A percentile compares a stretch with the other conserved stretches of the same genome.
Evolutionary conservation across 108 stramenopile genomes (phyloP).

Genomic region (Chaetoceros tenuissimus): DNA sequence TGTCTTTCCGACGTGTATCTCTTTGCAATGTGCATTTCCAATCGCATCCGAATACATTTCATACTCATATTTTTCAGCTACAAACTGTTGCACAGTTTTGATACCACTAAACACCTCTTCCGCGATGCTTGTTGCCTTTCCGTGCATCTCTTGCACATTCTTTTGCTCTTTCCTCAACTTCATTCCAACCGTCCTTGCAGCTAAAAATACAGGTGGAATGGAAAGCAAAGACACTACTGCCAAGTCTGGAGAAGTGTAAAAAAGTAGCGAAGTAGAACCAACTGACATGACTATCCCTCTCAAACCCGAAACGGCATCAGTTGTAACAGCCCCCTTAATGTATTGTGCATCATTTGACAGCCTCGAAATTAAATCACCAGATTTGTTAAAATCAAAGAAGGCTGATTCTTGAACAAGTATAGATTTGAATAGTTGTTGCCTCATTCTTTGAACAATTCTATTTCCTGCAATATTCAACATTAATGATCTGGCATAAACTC

Average conservation of each 20-base stretch:
- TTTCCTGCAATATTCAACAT: slow-evolving; percentile 68
- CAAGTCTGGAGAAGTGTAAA: slow-evolving; percentile 67
- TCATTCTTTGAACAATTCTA: slow-evolving; percentile 60
- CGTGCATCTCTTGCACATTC: slow-evolving; percentile 53
- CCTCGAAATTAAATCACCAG: slow-evolving; percentile 76
- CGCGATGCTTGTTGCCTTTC: slow-evolving; percentile 51
- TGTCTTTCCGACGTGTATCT: slow-evolving; percentile 52
- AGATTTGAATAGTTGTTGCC: slow-evolving; percentile 45
- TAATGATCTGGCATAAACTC: slow-evolving; percentile 50
- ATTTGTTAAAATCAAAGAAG: slow-evolving; percentile 52
- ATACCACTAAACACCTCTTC: slow-evolving; percentile 61
- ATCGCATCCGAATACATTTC: slow-evolving; percentile 42
- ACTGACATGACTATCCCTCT: slow-evolving; percentile 54
- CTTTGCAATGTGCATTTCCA: slow-evolving; percentile 45
- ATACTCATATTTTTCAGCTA: slow-evolving; percentile 52
- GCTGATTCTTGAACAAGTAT: slow-evolving; percentile 63
- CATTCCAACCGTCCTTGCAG: slow-evolving; percentile 43
- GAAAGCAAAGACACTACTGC: slow-evolving; percentile 58
- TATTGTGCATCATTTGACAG: slow-evolving; percentile 64
- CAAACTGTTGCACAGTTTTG: slow-evolving; percentile 70
- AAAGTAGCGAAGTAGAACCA: slow-evolving; percentile 53
- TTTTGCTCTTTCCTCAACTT: slow-evolving; percentile 42
- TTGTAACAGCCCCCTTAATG: slow-evolving; percentile 68
- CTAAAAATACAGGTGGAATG: slow-evolving; percentile 68
- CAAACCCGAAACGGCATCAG: slow-evolving; percentile 56